These are phyloP conservation scores for Eutrema salsugineum DNA, from an alignment of 441 rosid species.

Conservation along the genomic window DNA sequence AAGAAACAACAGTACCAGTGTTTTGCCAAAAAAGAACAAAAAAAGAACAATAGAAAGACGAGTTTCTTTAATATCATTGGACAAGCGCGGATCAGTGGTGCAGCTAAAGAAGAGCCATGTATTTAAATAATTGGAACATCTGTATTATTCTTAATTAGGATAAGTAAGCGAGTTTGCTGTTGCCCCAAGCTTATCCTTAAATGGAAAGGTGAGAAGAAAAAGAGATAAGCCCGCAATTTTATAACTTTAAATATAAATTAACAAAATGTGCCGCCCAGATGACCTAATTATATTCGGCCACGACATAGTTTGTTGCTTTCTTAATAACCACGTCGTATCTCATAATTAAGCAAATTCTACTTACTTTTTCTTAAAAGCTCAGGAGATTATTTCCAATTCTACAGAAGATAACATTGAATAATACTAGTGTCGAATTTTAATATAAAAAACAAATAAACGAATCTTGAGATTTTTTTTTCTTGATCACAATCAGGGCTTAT, in stretches of 20 bases:
- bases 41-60: neutral
- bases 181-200: constrained; percentile 33
- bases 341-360: constrained; percentile 8
- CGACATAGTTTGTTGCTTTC: constrained; percentile 21
- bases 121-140: constrained; percentile 1
- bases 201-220: constrained; percentile 17
- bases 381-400: constrained; percentile 22
- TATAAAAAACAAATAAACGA: constrained; percentile 6
- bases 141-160: constrained; percentile 29
- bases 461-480: neutral
- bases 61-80: neutral
- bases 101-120: neutral
- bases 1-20: too few species aligned
- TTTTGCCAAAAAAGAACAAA: too few species aligned
- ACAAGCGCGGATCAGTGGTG: constrained; percentile 1
- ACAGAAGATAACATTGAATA: constrained; percentile 26
- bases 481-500: neutral
- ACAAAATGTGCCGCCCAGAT: constrained; percentile 28
- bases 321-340: constrained; percentile 20
- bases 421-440: neutral
- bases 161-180: constrained; percentile 19
- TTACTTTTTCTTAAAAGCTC: constrained; percentile 6
- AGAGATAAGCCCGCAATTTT: constrained; percentile 31
- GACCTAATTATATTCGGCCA: constrained; percentile 25
- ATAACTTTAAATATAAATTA: neutral